These are phyloP conservation scores for Trebouxia sp. DNA, from an alignment of 139 green algal genomes.

Conservation along the genomic window DNA sequence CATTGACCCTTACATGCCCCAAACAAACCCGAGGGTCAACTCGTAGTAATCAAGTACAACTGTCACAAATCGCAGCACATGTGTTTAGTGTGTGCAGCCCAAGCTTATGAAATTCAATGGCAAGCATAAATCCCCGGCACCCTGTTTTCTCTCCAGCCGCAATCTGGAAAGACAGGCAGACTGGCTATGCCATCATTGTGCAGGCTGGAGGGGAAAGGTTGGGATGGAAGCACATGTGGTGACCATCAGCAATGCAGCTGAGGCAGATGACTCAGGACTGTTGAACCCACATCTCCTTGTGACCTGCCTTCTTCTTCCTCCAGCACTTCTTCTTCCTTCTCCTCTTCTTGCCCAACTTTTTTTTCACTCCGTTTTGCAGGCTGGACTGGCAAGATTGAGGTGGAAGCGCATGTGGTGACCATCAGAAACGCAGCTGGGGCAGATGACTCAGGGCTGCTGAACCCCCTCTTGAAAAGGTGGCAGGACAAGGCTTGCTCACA, in stretches of 20 bases:
- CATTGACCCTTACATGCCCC: not conserved
- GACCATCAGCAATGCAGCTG: conserved; percentile 23
- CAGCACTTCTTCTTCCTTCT: no score
- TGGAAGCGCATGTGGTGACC: conserved; percentile 14
- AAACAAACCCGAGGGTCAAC: not conserved
- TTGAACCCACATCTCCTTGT: no score
- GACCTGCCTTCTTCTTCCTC: no score
- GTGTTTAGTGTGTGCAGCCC: no score
- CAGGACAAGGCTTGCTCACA: conserved; percentile 15
- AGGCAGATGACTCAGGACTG: conserved; percentile 1
- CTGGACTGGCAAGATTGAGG: conserved; percentile 10
- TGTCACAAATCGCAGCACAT: no score
- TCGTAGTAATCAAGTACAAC: no score
- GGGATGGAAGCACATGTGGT: conserved; percentile 20
- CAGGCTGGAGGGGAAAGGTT: conserved; percentile 7
- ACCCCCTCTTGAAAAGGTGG: conserved; percentile 17
- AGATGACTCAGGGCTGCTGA: conserved; percentile 9
- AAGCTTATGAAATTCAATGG: no score
- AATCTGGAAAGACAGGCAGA: no score
- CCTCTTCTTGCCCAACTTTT: no score
- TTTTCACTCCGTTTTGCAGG: not conserved
- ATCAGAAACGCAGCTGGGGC: conserved; percentile 24
- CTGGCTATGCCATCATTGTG: not conserved
- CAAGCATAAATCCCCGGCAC: no score
- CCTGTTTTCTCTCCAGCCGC: no score